Conservation (phyloP, 169 alveolate species). For the Plasmodium knowlesi region DNA sequence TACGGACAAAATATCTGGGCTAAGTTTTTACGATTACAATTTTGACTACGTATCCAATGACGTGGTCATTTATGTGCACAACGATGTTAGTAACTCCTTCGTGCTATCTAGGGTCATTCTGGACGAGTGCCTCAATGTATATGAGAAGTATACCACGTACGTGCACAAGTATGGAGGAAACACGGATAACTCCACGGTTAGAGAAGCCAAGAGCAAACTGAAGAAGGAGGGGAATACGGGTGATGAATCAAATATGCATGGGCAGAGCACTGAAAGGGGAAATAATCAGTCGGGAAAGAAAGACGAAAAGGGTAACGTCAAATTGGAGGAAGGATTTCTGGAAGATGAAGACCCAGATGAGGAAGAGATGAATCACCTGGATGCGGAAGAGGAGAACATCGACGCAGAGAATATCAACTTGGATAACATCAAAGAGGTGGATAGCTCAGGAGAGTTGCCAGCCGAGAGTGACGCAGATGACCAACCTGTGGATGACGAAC, state of each 20-base stretch:
- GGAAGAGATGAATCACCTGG: not conserved
- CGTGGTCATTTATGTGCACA: conserved; percentile 17
- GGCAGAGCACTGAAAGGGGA: not conserved
- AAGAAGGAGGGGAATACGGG: not conserved
- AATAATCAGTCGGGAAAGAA: not conserved
- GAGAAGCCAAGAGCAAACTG: conserved; percentile 34
- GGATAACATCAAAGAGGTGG: conserved; percentile 20
- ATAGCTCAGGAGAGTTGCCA: not conserved
- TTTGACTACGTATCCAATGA: conserved; percentile 65
- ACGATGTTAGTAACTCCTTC: conserved; percentile 35
- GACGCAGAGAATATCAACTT: conserved; percentile 8
- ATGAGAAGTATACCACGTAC: conserved; percentile 67
- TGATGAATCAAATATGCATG: not conserved
- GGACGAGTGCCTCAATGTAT: conserved; percentile 63
- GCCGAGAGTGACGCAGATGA: not conserved
- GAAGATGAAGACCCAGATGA: conserved; percentile 1
- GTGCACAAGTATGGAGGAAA: conserved; percentile 63
- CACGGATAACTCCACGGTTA: conserved; percentile 9
- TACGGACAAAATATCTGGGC: conserved; percentile 35
- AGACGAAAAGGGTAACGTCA: not conserved
- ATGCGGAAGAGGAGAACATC: conserved; percentile 6
- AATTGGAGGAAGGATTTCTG: not conserved
- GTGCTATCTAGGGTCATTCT: conserved; percentile 37
- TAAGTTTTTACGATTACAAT: conserved; percentile 55
- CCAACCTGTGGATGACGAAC: conserved; percentile 40